A percentile compares a stretch with the other conserved stretches of the same genome.
Evolutionary conservation across 2,329 filamentous ascomycete species (phyloP).

Genomic region (Fusarium pilosicola): DNA sequence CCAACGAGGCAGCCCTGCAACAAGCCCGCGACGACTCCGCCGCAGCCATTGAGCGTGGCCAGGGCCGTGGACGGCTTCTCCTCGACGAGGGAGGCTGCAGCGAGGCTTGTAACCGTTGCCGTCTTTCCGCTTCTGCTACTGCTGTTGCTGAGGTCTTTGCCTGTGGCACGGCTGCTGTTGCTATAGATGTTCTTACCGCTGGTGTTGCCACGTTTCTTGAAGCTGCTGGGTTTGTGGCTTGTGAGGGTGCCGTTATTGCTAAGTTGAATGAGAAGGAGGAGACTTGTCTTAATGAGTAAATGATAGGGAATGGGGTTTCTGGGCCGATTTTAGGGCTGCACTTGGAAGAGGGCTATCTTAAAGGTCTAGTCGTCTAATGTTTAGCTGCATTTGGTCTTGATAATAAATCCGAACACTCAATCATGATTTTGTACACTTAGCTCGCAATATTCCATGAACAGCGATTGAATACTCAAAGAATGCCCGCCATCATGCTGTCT

Average conservation of each 20-base stretch:
- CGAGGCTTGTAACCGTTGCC: not conserved
- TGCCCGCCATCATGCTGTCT: not conserved
- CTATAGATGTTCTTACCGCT: not conserved
- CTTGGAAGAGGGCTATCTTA: rapidly evolving
- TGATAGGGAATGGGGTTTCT: rapidly evolving
- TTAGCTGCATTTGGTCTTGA: too few species aligned
- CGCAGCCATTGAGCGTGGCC: not conserved
- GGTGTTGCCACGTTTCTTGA: not conserved
- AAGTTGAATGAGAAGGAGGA: not conserved
- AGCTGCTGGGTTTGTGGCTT: not conserved
- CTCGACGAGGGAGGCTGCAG: not conserved
- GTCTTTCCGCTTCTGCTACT: rapidly evolving
- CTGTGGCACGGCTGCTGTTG: not conserved
- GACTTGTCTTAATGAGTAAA: not conserved
- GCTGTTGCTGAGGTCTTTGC: not conserved
- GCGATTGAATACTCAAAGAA: too few species aligned
- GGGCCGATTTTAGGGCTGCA: rapidly evolving
- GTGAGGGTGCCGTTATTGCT: not conserved
- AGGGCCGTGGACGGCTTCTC: not conserved
- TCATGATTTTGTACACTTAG: rapidly evolving
- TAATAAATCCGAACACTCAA: rapidly evolving
- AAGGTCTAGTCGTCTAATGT: rapidly evolving
- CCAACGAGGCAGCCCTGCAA: not conserved
- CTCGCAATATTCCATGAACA: too few species aligned
- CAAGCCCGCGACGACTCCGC: not conserved